Evolutionary conservation across 768 basidiomycete genomes (phyloP).

Genomic region (Ramaria rubella): DNA sequence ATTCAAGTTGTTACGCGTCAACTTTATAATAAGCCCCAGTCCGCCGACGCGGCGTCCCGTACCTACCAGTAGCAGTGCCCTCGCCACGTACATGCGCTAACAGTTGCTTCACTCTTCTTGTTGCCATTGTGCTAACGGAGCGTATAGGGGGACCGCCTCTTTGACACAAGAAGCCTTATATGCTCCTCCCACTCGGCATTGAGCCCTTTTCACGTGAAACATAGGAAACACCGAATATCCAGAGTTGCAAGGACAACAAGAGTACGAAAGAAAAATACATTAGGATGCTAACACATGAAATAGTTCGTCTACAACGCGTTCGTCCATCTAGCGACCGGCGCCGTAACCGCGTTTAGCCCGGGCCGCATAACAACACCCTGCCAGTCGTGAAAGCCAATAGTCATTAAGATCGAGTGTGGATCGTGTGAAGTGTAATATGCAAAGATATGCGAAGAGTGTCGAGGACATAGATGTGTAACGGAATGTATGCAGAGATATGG

Average conservation of each 20-base stretch:
- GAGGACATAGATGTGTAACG: slow-evolving; percentile 7
- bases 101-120: background rate
- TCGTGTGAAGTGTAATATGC: slow-evolving; percentile 40
- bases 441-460: slow-evolving; percentile 7
- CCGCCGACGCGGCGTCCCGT: slow-evolving; percentile 2
- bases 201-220: slow-evolving; percentile 6
- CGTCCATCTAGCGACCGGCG: background rate
- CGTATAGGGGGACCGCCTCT: background rate
- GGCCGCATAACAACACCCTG: background rate
- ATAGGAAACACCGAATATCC: background rate
- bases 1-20: background rate
- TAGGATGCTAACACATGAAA: background rate
- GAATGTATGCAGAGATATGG: slow-evolving; percentile 6
- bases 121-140: background rate
- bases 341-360: background rate
- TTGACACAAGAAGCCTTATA: background rate
- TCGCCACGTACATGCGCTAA: background rate
- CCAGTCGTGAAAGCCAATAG: background rate
- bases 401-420: background rate
- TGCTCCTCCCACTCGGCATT: background rate
- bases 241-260: background rate
- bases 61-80: background rate
- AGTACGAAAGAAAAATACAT: slow-evolving; percentile 2
- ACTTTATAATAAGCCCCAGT: background rate
- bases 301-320: slow-evolving; percentile 9